Conservation (phyloP, 352 stramenopile species). For the Globisporangium paroecandrum region DNA sequence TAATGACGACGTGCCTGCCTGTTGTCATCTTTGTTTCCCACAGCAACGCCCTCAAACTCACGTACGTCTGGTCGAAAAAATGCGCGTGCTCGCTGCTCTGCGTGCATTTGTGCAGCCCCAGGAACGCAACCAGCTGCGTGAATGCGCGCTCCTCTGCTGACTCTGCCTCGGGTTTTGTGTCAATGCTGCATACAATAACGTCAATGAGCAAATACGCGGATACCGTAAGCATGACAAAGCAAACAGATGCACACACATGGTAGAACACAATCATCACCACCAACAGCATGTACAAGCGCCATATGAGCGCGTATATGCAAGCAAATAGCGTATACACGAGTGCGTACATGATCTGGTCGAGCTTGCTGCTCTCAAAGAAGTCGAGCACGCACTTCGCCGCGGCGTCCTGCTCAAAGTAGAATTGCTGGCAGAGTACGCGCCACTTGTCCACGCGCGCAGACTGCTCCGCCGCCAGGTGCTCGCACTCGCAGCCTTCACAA, state of each 20-base stretch:
- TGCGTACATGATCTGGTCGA: conserved; percentile 61
- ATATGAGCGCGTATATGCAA: neutral
- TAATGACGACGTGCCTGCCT: neutral
- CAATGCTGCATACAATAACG: conserved; percentile 5
- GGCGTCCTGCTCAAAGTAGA: conserved; percentile 60
- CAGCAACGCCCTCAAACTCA: neutral
- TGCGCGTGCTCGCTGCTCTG: conserved; percentile 30
- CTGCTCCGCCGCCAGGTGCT: conserved; percentile 22
- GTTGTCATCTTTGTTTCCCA: neutral
- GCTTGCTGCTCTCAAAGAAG: conserved; percentile 58
- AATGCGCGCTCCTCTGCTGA: conserved; percentile 15
- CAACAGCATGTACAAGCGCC: neutral
- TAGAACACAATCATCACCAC: neutral
- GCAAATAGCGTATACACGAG: neutral
- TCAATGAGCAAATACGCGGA: too few species aligned
- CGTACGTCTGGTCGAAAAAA: conserved; percentile 40
- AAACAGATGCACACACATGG: neutral
- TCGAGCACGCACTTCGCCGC: conserved; percentile 63
- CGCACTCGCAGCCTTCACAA: conserved; percentile 33
- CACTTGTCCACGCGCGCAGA: conserved; percentile 37
- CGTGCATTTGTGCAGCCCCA: conserved; percentile 46
- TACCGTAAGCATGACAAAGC: too few species aligned
- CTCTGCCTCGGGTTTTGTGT: conserved; percentile 13
- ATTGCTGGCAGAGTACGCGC: conserved; percentile 54
- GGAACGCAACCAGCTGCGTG: conserved; percentile 24